Conservation (phyloP, 164 flowering plant genomes). For the Nymphaea thermarum region DNA sequence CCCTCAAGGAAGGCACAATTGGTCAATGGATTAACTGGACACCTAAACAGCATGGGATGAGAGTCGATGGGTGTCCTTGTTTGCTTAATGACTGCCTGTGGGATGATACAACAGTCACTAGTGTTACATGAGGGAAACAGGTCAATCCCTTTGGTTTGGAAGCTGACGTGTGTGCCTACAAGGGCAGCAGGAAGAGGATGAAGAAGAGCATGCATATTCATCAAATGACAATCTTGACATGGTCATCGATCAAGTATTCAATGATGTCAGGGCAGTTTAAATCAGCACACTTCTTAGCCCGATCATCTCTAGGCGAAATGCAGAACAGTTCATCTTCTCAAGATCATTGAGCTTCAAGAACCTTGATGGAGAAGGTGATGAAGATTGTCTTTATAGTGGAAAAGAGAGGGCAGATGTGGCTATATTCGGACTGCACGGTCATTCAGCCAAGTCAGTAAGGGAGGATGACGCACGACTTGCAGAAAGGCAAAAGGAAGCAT, state of each 20-base stretch:
- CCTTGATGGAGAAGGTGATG: not conserved
- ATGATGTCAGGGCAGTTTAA: not conserved
- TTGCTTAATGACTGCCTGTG: slow-evolving; percentile 21
- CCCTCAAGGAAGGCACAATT: not conserved
- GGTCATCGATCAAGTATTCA: not conserved
- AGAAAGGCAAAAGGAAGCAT: not conserved
- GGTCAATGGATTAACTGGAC: not conserved
- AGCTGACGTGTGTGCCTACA: slow-evolving; percentile 7
- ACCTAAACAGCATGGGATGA: slow-evolving; percentile 10
- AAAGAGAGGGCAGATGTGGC: not conserved
- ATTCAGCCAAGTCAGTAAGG: not conserved
- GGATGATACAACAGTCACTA: slow-evolving; percentile 14
- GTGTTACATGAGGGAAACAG: slow-evolving; percentile 16
- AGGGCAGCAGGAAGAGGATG: slow-evolving; percentile 13
- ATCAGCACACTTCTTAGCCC: not conserved
- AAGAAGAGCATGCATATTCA: slow-evolving; percentile 8
- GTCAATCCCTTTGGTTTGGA: slow-evolving; percentile 11
- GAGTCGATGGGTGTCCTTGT: slow-evolving; percentile 24
- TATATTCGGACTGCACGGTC: not conserved
- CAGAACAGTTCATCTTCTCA: not conserved
- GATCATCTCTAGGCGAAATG: not conserved
- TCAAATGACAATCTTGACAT: not conserved
- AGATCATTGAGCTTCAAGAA: not conserved
- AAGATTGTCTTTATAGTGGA: not conserved
- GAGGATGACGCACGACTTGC: too few relatives aligned